Percentiles rank a stretch among this genome's conserved stretches.
Conservation (phyloP, 306 rosid genomes). For the Cucumis melo region DNA sequence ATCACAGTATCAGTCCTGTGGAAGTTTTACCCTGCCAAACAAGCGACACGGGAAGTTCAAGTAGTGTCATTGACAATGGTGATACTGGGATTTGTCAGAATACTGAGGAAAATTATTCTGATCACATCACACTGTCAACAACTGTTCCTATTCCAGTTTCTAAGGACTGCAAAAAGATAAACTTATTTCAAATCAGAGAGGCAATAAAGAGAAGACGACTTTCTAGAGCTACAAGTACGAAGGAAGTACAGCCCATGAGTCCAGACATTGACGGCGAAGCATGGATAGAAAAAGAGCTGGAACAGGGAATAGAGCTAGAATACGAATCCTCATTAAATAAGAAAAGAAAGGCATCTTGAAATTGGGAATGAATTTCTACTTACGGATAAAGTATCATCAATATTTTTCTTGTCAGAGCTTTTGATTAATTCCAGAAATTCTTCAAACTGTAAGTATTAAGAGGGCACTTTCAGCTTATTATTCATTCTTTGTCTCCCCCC, state of each 20-base stretch:
- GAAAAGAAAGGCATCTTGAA: slow-evolving; percentile 13
- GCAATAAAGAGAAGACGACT: slow-evolving; percentile 24
- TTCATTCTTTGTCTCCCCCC: not conserved
- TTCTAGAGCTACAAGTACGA: slow-evolving; percentile 8
- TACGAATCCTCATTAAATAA: slow-evolving; percentile 12
- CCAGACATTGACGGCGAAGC: slow-evolving; percentile 25
- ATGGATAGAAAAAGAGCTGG: slow-evolving; percentile 39
- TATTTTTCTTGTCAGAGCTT: slow-evolving; percentile 1
- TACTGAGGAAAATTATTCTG: slow-evolving; percentile 8
- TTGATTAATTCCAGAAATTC: not conserved
- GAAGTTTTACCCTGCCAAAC: slow-evolving; percentile 14
- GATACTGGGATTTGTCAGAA: slow-evolving; percentile 8
- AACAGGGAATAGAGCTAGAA: slow-evolving; percentile 25
- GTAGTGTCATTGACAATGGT: slow-evolving; percentile 16
- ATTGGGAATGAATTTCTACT: not conserved
- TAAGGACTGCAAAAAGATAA: slow-evolving; percentile 4
- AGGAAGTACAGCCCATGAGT: not conserved
- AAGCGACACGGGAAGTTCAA: slow-evolving; percentile 18
- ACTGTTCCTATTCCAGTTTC: slow-evolving; percentile 1
- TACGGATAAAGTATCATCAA: not conserved
- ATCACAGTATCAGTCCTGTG: not conserved
- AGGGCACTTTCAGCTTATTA: not conserved
- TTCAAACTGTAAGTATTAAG: slow-evolving; percentile 6
- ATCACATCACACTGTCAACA: slow-evolving; percentile 10
- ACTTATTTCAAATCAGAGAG: slow-evolving; percentile 23